Percentiles rank a stretch among this genome's conserved stretches.
Evolutionary conservation across 2,329 filamentous ascomycete species (phyloP).

Genomic region (Stemphylium beticola): DNA sequence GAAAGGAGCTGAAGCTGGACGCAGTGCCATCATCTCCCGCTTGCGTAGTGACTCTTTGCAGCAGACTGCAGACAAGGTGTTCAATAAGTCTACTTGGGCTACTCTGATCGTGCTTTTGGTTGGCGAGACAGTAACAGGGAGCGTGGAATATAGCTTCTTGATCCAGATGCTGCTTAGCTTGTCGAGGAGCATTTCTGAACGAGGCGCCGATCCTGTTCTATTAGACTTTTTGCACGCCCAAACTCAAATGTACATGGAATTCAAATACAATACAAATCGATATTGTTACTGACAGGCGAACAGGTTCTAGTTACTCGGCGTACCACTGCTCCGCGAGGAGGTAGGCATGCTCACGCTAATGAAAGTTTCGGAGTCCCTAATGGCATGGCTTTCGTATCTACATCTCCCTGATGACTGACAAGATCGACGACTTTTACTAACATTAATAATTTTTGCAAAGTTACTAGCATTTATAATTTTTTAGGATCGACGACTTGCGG

Average conservation of each 20-base stretch:
- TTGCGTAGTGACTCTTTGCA: slow-evolving; percentile 43
- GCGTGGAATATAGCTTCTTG: slow-evolving; percentile 48
- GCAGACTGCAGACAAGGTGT: slow-evolving; percentile 36
- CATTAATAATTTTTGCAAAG: too few species aligned
- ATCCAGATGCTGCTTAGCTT: slow-evolving; percentile 48
- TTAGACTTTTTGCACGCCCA: slow-evolving; percentile 9
- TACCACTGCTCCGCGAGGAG: slow-evolving; percentile 23
- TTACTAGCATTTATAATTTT: too few species aligned
- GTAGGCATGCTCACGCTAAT: slow-evolving; percentile 13
- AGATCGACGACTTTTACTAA: slow-evolving; percentile 13
- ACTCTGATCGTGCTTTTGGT: slow-evolving; percentile 51
- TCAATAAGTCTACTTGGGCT: slow-evolving; percentile 48
- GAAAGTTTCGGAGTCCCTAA: slow-evolving; percentile 13
- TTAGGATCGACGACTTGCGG: slow-evolving; percentile 13
- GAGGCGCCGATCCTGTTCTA: not conserved
- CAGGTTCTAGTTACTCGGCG: slow-evolving; percentile 1
- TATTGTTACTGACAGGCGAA: not conserved
- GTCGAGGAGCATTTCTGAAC: slow-evolving; percentile 4
- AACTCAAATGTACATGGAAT: slow-evolving; percentile 8
- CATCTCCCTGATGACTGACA: slow-evolving; percentile 12
- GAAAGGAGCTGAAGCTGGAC: slow-evolving; percentile 43
- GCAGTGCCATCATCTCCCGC: slow-evolving; percentile 46
- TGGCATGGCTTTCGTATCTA: slow-evolving; percentile 17
- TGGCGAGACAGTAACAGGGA: slow-evolving; percentile 52
- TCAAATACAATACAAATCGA: not conserved